Evolutionary conservation across 1,284 basidiomycete species (phyloP), one percentile per base, ranked within the genome.

Genomic region (Heterobasidion parviporum): DNA sequence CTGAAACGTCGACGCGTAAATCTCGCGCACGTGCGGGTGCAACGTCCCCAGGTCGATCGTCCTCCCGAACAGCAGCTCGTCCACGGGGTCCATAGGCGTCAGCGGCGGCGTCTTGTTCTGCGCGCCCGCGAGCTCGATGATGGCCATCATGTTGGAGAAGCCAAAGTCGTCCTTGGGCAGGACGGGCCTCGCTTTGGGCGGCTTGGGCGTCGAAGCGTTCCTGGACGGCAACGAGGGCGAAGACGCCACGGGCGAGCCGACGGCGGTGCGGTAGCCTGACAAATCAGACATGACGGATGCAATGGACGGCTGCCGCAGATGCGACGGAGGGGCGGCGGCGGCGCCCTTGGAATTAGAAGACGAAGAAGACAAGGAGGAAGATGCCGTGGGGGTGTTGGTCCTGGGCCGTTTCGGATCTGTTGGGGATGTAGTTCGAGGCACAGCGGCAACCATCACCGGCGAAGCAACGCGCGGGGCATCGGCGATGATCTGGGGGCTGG

Each of bases 111-210:
- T 72, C 43, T 59, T 63, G 59, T 62, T 62, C 56, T 74, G 68
- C 46, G 74, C 67, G 36, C 83, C 85, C 36, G 80, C 78, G 41
- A 81, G 79, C 64, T 91, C 82, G 57, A 95, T 92, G 51, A 94
- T 76, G 9, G 89, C 84, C 75, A 94, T 79, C 86, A 95, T 91
- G 55, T 84, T 77, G 12, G 81, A 74, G 44, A 94, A 72, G 1
- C 92, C 93, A 69, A 94, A 94, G 67, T 94, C 90, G 64, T 92
- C 85, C 60, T 80, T 81, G 26, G 87, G 83, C 47, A 89, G 70
- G 33, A 83, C 68, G 8, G 80, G 73, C 52, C 64, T 64, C 36
- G 64, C 59, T 41, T 60, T 61, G 26, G 57, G 54, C 16, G 56
- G 55, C 50, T 54, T 62, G 47, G 20, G 51, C 7, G 60, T 54